Conservation (phyloP, 176 grass and related monocot genomes). For the Aegilops bicornis region DNA sequence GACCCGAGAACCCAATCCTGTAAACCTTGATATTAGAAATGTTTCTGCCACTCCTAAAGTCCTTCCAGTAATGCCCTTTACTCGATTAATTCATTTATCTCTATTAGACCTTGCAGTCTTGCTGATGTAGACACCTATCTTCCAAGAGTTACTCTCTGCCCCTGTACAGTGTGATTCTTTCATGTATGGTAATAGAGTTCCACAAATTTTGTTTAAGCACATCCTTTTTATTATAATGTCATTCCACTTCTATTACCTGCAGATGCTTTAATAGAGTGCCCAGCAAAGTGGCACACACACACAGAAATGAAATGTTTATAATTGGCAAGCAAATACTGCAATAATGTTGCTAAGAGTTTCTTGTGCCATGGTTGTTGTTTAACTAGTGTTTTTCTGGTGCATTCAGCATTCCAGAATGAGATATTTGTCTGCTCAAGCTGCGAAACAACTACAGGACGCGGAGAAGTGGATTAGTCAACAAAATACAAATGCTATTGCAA, state of each 20-base stretch:
- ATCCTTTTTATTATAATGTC: constrained; percentile 1
- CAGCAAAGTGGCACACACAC: neutral
- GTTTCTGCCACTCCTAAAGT: neutral
- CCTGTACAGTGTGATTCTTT: neutral
- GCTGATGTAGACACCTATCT: neutral
- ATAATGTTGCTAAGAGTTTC: neutral
- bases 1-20: neutral
- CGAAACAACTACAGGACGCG: constrained; percentile 54
- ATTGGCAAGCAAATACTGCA: neutral
- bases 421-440: constrained; percentile 61
- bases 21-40: neutral
- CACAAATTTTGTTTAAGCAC: neutral
- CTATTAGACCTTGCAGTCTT: constrained; percentile 5
- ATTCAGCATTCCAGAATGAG: constrained; percentile 52
- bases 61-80: constrained; percentile 15
- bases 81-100: neutral
- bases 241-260: neutral
- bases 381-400: constrained; percentile 26
- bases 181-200: neutral
- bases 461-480: constrained; percentile 50
- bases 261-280: neutral
- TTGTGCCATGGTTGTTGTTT: constrained; percentile 10
- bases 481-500: constrained; percentile 55
- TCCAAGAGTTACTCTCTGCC: neutral
- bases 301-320: constrained; percentile 10